These are phyloP conservation scores for Pezicula rhizophila DNA, from an alignment of 2,329 filamentous ascomycete genomes.

Conservation along the genomic window DNA sequence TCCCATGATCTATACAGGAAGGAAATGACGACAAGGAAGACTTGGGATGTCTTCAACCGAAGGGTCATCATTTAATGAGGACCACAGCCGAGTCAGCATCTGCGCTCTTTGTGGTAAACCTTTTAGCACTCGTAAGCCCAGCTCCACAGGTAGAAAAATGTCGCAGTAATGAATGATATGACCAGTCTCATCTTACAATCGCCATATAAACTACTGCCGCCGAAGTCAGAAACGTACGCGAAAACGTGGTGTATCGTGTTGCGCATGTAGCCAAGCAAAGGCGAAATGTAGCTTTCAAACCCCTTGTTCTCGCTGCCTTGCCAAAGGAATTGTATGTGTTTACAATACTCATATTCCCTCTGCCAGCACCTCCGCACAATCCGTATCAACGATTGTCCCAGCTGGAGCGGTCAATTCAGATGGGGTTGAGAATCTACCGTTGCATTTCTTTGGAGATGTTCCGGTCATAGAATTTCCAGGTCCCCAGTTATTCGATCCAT, in stretches of 20 bases:
- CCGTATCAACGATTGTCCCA: too few relatives aligned
- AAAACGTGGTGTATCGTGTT: background rate
- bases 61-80: too few relatives aligned
- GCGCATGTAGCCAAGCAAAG: background rate
- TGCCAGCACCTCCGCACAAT: background rate
- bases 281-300: slow-evolving; percentile 18
- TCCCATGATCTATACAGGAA: too few relatives aligned
- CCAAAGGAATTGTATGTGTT: slow-evolving; percentile 16
- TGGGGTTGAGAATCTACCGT: background rate
- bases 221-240: background rate
- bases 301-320: slow-evolving; percentile 15
- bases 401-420: background rate
- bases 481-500: background rate
- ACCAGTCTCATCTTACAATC: background rate
- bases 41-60: too few relatives aligned
- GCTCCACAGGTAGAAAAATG: background rate
- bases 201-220: background rate
- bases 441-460: background rate
- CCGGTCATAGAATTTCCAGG: background rate
- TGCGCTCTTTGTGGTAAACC: background rate
- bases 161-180: background rate
- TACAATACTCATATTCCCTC: slow-evolving; percentile 7
- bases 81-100: too few relatives aligned
- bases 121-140: background rate
- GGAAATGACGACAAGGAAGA: too few relatives aligned